Base-by-base conservation (phyloP, 345 rosid genomes). In the Hirschfeldia incana region DNA sequence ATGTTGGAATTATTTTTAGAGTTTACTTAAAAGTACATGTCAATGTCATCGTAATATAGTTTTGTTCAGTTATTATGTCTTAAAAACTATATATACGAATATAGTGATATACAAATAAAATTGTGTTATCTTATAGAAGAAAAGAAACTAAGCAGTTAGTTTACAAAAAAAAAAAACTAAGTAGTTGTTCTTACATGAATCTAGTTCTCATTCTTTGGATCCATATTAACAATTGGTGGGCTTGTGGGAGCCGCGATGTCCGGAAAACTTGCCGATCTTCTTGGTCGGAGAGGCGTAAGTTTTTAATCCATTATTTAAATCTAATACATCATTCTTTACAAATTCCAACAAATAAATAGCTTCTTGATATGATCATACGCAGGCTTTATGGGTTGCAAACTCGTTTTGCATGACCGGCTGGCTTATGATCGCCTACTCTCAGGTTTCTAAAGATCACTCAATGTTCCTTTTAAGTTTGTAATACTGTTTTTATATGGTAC, bases 201-300 rank as follows among this genome's bases (percentile, higher is more conserved):
- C 86, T 86, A 94, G 98, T 94, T 84, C 80, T 91, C 98, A 8
- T 74, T 91, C 69, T 94, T 94, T 59, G 97, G 92, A 42, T 89
- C 97, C 5, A 83, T 92, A 80, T 78, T 94, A 81, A 92, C 95
- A 0, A 79, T 89, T 74, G 98, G 98, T 71, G 98, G 94, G 53
- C 90, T 90, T 85, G 69, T 94, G 59, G 98, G 98, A 34, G 97
- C 97, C 2, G 85, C 85, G 8, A 76, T 88, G 84, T 90, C 94
- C 4, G 97, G 98, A 70, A 88, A 69, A 78, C 70, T 88, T 55
- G 92, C 97, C n/a, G 97, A 94, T 86, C 65, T 75, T 62, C 79
- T 88, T 26, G 97, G 97, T 74, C 85, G 95, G 69, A 87, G 88
- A 84, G 88, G 84, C 29, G 98, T 91, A 87, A 85, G 94, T 62